Base-by-base conservation (phyloP, 345 rosid species). In the Streptanthus diversifolius region DNA sequence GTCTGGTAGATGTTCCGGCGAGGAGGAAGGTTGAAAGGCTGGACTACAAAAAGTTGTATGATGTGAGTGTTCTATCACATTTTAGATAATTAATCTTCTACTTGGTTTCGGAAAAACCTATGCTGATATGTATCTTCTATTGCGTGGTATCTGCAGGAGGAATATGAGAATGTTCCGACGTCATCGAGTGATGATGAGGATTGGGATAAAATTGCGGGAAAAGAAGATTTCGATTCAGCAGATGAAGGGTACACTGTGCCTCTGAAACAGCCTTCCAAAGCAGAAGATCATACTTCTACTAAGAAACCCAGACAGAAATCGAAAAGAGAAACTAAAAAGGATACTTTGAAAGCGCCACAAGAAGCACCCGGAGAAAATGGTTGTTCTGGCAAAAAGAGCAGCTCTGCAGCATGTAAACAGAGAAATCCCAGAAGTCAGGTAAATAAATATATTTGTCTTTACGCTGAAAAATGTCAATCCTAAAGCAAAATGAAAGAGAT, bases 31-130 rank as follows among this genome's bases (percentile, higher is more conserved):
- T 82, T 43, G 86, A 82, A 59, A 85, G 90, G 78, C 82, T 95
- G 83, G 93, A 95, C 87, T 95, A 95, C 92, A 95, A 86, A 82
- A 90, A 73, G 79, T 80, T 95, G 21, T 83, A 86, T 74, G 91
- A 88, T 80, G 99, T 95, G 81, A 87, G 99, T 82, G 45, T 19
- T 60, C 52, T 59, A 33, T 39, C 25, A 12, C 33, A 32, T 30
- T 51, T 36, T 18, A 33, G 4, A 66, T 30, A 5, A 71, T 29
- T 66, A 45, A 49, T 19, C 56, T 57, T 66, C 18, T 65, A 15
- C 12, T 32, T 66, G 63, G 32, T 41, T 49, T 72, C 32, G 35
- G 30, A n/a, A 12, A 40, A 32, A 17, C 13, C 80, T 61, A n/a
- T 67, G 39, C 51, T 54, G 41, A 52, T 52, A 70, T 71, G 13